phyloP scores from a whole-genome alignment of 148 eudicot species.

The Rhododendron ovatum region DNA sequence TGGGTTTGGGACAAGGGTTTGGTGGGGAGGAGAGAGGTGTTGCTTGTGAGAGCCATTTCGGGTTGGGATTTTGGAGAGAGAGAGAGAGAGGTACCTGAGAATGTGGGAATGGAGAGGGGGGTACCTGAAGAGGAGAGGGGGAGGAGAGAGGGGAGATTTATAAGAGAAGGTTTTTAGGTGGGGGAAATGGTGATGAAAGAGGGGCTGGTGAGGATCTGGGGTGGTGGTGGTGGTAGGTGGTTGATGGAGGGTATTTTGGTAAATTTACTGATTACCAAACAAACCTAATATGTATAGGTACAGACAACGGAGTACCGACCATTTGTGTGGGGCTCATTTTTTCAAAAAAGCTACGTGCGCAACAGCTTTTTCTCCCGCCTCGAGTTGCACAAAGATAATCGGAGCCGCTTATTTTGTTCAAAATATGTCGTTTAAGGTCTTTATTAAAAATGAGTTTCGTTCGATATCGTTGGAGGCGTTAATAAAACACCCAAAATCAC shows the following conservation, averaged over 20 bases:
- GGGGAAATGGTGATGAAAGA: conserved; percentile 4
- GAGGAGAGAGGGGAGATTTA: conserved; percentile 8
- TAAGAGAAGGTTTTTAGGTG: not conserved
- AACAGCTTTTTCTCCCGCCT: no score
- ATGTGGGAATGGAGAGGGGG: not conserved
- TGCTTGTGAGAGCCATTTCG: conserved; percentile 40
- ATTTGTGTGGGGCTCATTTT: no score
- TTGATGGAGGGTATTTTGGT: conserved; percentile 10
- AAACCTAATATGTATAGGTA: not conserved
- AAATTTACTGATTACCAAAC: not conserved
- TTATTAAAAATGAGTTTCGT: no score
- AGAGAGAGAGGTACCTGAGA: conserved; percentile 5
- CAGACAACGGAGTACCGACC: no score
- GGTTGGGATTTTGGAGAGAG: not conserved
- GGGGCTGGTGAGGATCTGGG: not conserved
- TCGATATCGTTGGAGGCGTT: no score
- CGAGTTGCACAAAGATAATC: no score
- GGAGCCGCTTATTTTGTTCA: no score
- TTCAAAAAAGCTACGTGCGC: no score
- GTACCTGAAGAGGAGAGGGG: conserved; percentile 8
- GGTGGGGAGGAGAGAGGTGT: conserved; percentile 30
- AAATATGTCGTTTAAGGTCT: no score
- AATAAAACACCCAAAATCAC: no score
- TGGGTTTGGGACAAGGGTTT: conserved; percentile 16
- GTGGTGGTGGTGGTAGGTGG: conserved; percentile 10